Evolutionary conservation across 2,329 filamentous ascomycete species (phyloP), one percentile per base, ranked within the genome.

Genomic region (Ceratocystis alfenasii): DNA sequence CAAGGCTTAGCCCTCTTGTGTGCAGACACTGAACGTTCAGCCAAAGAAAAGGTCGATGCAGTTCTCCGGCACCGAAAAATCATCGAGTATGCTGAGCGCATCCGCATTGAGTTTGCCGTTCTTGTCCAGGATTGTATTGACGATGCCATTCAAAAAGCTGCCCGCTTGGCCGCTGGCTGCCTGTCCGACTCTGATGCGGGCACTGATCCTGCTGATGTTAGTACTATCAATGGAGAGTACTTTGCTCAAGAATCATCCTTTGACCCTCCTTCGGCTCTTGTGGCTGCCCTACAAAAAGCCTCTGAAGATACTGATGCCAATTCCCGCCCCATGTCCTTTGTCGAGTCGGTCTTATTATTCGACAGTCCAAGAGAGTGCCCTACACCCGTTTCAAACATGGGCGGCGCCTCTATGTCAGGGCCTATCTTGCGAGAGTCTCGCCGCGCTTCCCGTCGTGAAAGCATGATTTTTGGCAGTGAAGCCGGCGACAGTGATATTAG

Each of bases 51-150:
- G 74, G 89, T 97, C 1, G 94, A 99, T 71, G 89, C 93, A 3
- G 89, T 97, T 5, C 86, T 95, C 69, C 88, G 94, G 44, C 90
- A 97, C 74, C 87, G 93, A 63, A 87, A 88, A 71, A 95, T 97
- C 63, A 86, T 99, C 41, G 94, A 99, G 74, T 99, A 99, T 73
- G 87, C 92, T 0, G 94, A 99, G 76, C 87, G 95, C 41, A 96
- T 99, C 69, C 89, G 95, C 3, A 83, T 96, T 60, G 94, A 99
- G 72, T 95, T 96, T 72, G 88, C 93, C 33, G 84, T 95, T 30
- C 81, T 96, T 67, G 93, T 99, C 1, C 90, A 97, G 72, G 90
- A 96, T 71, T 99, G 94, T 73, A 96, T 99, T 64, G 87, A 95
- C 68, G 91, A 90, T 68, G 94, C 94, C 7, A 83, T 97, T 76